Evolutionary conservation across 2,329 filamentous ascomycete genomes (phyloP).

Genomic region (Alternaria arborescens): DNA sequence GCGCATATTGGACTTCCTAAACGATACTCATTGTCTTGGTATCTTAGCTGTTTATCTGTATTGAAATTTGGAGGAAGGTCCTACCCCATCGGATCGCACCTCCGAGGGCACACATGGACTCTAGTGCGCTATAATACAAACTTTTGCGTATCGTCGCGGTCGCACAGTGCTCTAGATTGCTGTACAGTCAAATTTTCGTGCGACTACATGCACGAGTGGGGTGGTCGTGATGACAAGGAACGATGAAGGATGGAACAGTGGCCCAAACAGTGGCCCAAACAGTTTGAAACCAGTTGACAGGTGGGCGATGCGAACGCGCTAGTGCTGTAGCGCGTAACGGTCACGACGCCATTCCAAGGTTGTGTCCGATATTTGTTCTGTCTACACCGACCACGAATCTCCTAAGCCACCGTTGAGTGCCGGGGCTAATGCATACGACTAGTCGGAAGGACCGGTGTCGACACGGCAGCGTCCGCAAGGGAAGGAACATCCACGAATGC

Average conservation of each 20-base stretch:
- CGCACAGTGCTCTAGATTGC: neutral
- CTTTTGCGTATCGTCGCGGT: neutral
- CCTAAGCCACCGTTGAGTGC: neutral
- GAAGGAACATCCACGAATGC: neutral
- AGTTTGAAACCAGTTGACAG: neutral
- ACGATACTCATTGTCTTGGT: conserved; percentile 4
- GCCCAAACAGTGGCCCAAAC: neutral
- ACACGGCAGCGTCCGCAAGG: neutral
- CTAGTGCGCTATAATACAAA: neutral
- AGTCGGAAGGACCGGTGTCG: neutral
- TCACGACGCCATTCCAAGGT: neutral
- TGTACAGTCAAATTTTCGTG: neutral
- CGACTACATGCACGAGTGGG: neutral
- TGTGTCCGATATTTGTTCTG: neutral
- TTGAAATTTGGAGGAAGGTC: conserved; percentile 2
- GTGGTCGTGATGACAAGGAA: neutral
- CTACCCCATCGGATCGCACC: neutral
- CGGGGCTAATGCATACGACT: neutral
- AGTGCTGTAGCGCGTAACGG: neutral
- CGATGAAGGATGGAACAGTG: conserved; percentile 5
- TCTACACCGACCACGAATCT: neutral
- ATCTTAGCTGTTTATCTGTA: neutral
- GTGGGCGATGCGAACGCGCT: neutral
- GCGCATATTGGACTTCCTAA: neutral
- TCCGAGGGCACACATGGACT: conserved; percentile 5